These are phyloP conservation scores for Taphrina pruni DNA, from an alignment of 1,139 yeast genomes.

Conservation along the genomic window DNA sequence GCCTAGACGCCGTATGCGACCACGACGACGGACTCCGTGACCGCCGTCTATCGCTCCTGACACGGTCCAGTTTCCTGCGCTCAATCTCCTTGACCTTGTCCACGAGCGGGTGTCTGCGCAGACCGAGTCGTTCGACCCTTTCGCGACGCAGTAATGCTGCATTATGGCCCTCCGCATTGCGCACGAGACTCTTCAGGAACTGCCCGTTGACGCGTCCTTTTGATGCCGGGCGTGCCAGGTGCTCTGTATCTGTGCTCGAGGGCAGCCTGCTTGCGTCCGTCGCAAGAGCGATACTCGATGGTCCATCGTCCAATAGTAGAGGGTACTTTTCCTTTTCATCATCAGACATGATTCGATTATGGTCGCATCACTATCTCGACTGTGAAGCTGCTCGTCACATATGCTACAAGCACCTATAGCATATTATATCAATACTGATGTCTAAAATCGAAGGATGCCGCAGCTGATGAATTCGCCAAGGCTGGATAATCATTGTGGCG, in stretches of 20 bases:
- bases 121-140: conserved; percentile 27
- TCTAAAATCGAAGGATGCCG: no score
- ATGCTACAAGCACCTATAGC: no score
- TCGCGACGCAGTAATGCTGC: conserved; percentile 14
- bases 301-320: conserved; percentile 30
- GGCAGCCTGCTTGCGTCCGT: conserved; percentile 14
- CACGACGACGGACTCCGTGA: conserved; percentile 11
- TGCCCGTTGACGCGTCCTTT: conserved; percentile 20
- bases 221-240: neutral
- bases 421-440: no score
- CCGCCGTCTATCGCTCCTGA: neutral
- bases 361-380: neutral
- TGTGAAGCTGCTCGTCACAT: neutral
- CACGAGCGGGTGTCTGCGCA: conserved; percentile 19
- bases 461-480: no score
- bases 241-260: neutral
- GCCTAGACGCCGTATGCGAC: neutral
- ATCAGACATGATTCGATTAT: neutral
- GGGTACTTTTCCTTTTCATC: conserved; percentile 21
- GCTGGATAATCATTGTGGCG: no score
- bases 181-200: conserved; percentile 23
- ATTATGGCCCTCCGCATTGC: conserved; percentile 31
- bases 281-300: conserved; percentile 8
- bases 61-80: conserved; percentile 7
- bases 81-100: conserved; percentile 23